A percentile compares a stretch with the other conserved stretches of the same genome.
Evolutionary conservation across 495 filamentous ascomycete species (phyloP).

Genomic region (Opeltia flavorubescens): DNA sequence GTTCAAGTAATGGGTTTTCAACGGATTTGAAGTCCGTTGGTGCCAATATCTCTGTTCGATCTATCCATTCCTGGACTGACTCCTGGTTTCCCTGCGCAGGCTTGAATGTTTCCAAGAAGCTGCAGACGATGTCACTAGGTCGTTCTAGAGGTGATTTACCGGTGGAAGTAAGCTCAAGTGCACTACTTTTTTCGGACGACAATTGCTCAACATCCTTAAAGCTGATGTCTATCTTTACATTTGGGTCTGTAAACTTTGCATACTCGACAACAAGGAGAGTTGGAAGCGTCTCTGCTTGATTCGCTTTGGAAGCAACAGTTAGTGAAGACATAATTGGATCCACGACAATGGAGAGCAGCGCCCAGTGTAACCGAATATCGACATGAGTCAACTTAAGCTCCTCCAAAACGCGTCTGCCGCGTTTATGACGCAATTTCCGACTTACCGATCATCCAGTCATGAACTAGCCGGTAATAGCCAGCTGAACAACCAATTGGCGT

Average conservation of each 20-base stretch:
- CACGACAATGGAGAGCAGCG: no score
- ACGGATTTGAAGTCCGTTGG: conserved; percentile 64
- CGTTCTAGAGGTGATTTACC: conserved; percentile 24
- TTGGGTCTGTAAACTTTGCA: conserved; percentile 32
- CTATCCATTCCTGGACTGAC: conserved; percentile 44
- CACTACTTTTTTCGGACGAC: conserved; percentile 27
- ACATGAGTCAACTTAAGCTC: no score
- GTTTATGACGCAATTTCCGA: no score
- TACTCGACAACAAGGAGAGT: conserved; percentile 35
- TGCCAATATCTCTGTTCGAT: conserved; percentile 34
- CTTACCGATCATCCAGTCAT: no score
- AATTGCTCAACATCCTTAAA: conserved; percentile 35
- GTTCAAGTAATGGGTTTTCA: conserved; percentile 56
- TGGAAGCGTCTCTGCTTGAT: conserved; percentile 36
- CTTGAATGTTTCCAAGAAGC: conserved; percentile 28
- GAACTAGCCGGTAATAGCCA: no score
- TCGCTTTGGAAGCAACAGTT: conserved; percentile 48
- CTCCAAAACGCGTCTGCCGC: no score
- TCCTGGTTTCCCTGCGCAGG: conserved; percentile 32
- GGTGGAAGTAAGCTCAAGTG: conserved; percentile 25
- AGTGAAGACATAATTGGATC: conserved; percentile 21
- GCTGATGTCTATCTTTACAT: conserved; percentile 29
- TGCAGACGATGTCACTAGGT: conserved; percentile 24
- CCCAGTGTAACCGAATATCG: no score
- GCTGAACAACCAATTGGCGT: neutral